These are phyloP conservation scores for Ceratocystis harringtonii DNA, from an alignment of 2,329 filamentous ascomycete genomes.

Conservation along the genomic window DNA sequence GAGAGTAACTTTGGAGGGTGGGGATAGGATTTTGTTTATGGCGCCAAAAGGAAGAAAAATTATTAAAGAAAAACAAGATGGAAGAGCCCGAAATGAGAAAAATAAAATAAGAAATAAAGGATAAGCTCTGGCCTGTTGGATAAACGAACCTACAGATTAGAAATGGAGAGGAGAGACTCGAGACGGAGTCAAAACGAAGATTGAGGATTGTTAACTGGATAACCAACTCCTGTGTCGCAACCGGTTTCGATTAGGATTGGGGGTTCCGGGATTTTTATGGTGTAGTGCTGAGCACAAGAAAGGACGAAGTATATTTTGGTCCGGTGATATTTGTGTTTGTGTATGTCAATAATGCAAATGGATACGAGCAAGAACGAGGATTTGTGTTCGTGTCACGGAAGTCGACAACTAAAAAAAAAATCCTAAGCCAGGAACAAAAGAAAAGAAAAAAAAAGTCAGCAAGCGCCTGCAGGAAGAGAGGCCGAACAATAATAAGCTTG, in stretches of 20 bases:
- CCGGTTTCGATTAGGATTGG: neutral
- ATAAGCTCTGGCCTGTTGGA: neutral
- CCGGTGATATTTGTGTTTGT: neutral
- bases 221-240: neutral
- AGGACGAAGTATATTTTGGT: conserved; percentile 1
- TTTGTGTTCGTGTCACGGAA: neutral
- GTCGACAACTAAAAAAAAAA: conserved; percentile 3
- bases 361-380: conserved; percentile 5
- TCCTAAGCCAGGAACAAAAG: neutral
- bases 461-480: neutral
- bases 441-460: neutral
- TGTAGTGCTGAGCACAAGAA: neutral
- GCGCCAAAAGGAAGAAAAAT: neutral
- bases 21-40: conserved; percentile 4
- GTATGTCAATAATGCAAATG: neutral
- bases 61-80: neutral
- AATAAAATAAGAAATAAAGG: neutral
- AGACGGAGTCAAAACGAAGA: neutral
- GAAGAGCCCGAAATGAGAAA: neutral
- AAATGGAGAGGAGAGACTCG: neutral
- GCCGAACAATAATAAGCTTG: neutral
- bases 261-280: conserved; percentile 3
- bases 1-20: neutral
- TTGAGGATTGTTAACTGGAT: neutral
- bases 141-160: neutral